Evolutionary conservation across 495 filamentous ascomycete genomes (phyloP).

Genomic region (Aspergillus carlsbadensis): DNA sequence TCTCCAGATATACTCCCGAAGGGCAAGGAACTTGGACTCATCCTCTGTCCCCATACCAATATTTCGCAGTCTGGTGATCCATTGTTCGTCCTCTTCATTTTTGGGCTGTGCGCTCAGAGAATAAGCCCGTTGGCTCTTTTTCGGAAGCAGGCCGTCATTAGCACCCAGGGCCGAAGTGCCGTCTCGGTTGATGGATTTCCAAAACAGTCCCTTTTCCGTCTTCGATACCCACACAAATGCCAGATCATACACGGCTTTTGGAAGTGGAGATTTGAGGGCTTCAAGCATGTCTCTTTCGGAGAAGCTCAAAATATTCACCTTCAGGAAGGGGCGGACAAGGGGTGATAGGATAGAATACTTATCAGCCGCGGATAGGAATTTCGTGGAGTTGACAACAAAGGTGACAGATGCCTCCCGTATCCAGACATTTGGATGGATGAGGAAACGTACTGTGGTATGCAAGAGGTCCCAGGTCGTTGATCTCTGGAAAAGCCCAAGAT

Average conservation of each 20-base stretch:
- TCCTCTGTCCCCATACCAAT: slow-evolving; percentile 82
- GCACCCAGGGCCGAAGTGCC: slow-evolving; percentile 62
- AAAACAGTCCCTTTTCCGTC: slow-evolving; percentile 76
- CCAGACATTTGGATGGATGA: slow-evolving; percentile 94
- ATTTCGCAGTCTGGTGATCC: slow-evolving; percentile 80
- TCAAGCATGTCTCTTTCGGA: slow-evolving; percentile 76
- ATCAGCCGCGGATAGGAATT: slow-evolving; percentile 78
- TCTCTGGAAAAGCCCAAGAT: slow-evolving; percentile 81
- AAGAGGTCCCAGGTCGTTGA: slow-evolving; percentile 85
- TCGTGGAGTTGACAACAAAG: slow-evolving; percentile 74
- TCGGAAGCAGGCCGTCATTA: slow-evolving; percentile 25
- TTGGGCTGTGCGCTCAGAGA: slow-evolving; percentile 49
- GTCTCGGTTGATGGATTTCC: slow-evolving; percentile 69
- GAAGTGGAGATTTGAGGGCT: slow-evolving; percentile 78
- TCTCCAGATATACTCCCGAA: slow-evolving; percentile 92
- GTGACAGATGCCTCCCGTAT: slow-evolving; percentile 84
- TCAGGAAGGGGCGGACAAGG: slow-evolving; percentile 79
- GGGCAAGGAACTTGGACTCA: slow-evolving; percentile 82
- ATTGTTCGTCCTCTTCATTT: slow-evolving; percentile 96
- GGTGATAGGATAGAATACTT: slow-evolving; percentile 78
- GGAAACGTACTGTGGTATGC: slow-evolving; percentile 74
- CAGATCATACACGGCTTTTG: slow-evolving; percentile 76
- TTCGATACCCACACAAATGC: slow-evolving; percentile 84
- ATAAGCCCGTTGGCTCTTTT: slow-evolving; percentile 24
- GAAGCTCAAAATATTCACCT: slow-evolving; percentile 60